phyloP scores from a whole-genome alignment of 345 rosid species.

The Eucalyptus tenuipes region DNA sequence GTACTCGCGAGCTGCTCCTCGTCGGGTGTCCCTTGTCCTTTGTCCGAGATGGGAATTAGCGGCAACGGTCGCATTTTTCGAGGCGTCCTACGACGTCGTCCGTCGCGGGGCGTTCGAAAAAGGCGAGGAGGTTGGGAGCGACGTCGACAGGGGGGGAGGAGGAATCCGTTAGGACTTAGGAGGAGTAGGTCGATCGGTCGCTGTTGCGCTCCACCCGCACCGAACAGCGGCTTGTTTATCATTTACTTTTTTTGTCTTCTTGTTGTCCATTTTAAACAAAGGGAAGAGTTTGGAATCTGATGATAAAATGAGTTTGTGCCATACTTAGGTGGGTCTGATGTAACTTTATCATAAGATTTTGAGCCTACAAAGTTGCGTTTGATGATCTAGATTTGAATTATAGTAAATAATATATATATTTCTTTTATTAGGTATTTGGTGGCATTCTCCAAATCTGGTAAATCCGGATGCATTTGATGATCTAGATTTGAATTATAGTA shows the following conservation, averaged over 20 bases:
- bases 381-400: too few species aligned
- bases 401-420: too few species aligned
- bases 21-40: neutral
- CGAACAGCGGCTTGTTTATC: neutral
- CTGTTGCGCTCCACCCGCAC: neutral
- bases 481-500: too few species aligned
- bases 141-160: neutral
- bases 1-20: slow-evolving; percentile 9
- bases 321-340: neutral
- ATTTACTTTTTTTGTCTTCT: neutral
- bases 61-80: slow-evolving; percentile 70
- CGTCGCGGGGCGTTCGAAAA: neutral
- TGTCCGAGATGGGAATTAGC: neutral
- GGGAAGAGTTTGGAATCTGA: neutral
- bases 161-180: neutral
- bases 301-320: neutral
- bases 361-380: fast-evolving
- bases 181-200: neutral
- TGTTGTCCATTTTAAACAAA: neutral
- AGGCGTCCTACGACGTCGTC: slow-evolving; percentile 33
- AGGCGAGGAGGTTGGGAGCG: neutral
- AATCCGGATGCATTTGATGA: too few species aligned
- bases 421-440: neutral
- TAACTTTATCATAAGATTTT: neutral
- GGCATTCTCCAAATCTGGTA: fast-evolving